Base-by-base conservation (phyloP, 2,329 filamentous ascomycete species). In the Paraphoma sp. region DNA sequence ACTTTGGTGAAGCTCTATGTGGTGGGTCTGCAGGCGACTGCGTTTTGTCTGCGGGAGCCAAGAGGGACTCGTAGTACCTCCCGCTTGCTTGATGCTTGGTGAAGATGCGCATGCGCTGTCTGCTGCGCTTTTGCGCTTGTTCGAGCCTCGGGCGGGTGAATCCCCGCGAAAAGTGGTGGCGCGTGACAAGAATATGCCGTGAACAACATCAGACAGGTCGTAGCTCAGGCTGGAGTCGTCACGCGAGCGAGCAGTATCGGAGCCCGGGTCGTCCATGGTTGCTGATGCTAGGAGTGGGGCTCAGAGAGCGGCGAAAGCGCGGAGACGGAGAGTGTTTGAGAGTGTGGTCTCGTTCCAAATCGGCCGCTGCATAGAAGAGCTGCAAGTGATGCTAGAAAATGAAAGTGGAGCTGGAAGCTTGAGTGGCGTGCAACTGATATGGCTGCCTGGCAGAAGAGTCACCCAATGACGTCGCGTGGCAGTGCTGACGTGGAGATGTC, bases 391-490 rank as follows among this genome's bases (percentile, higher is more conserved):
- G 52, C 52, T 47, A n/a, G 52, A 48, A 48, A 41, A 17, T 14
- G 43, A 28, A 36, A 18, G 38, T 17, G 11, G 14, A 36, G 33
- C 33, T 3, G 10, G 14, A 36, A 36, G 33, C 3, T 36, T 3
- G 33, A 49, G 55, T 51, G 48, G 49, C 14, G 47, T 44, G 30
- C 51, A 33, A 46, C 57, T 50, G 51, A 63, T 56, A 61, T 67
- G 65, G 69, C 61, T 67, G 71, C 66, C 68, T 71, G 67, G 56
- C 63, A 53, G 49, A 56, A 59, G 62, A 67, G 68, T 72, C 64
- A 72, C 65, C 43, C 56, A 60, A 69, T 72, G 71, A 73, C 69
- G 70, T 69, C 62, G 67, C 46, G 59, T 62, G 60, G 59, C 60
- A 59, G 65, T 53, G 63, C 60, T 62, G 45, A 58, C 49, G 54